Conservation (phyloP, 208 protist species). For the Trypanosoma boissoni region DNA sequence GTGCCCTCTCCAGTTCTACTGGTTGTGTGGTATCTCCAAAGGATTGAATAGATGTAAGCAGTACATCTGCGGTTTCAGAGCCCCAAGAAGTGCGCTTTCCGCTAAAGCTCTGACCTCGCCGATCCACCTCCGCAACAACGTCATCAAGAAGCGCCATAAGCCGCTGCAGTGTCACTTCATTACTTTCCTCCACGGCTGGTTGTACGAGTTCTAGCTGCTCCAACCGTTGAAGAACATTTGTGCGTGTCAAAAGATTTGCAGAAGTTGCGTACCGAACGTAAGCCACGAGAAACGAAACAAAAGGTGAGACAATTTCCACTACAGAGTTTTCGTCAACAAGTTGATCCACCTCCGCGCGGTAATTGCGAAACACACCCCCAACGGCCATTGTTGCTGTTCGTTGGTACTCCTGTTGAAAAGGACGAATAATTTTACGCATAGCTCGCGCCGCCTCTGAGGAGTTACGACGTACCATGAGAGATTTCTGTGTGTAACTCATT, state of each 20-base stretch:
- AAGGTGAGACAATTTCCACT: constrained; percentile 75
- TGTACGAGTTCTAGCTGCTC: constrained; percentile 57
- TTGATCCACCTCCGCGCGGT: constrained; percentile 66
- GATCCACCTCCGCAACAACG: constrained; percentile 57
- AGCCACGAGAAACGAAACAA: constrained; percentile 66
- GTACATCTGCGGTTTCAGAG: constrained; percentile 50
- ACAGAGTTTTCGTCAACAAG: constrained; percentile 51
- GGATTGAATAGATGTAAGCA: constrained; percentile 40
- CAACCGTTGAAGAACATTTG: constrained; percentile 65
- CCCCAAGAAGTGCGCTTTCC: constrained; percentile 43
- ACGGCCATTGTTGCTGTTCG: constrained; percentile 51
- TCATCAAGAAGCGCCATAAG: constrained; percentile 77
- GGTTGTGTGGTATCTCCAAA: constrained; percentile 49
- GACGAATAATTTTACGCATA: constrained; percentile 64
- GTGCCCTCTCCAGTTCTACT: constrained; percentile 30
- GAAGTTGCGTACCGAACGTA: constrained; percentile 65
- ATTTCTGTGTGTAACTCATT: constrained; percentile 77
- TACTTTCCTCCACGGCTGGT: constrained; percentile 57
- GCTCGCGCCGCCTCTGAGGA: constrained; percentile 52
- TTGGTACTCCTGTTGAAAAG: constrained; percentile 82
- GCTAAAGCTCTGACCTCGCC: constrained; percentile 36
- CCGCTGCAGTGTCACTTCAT: constrained; percentile 44
- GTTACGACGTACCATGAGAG: constrained; percentile 77
- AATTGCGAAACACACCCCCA: constrained; percentile 72
- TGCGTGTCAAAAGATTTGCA: constrained; percentile 55